Conservation (phyloP, 192 early-diverging fungal species). For the Podila epicladia region DNA sequence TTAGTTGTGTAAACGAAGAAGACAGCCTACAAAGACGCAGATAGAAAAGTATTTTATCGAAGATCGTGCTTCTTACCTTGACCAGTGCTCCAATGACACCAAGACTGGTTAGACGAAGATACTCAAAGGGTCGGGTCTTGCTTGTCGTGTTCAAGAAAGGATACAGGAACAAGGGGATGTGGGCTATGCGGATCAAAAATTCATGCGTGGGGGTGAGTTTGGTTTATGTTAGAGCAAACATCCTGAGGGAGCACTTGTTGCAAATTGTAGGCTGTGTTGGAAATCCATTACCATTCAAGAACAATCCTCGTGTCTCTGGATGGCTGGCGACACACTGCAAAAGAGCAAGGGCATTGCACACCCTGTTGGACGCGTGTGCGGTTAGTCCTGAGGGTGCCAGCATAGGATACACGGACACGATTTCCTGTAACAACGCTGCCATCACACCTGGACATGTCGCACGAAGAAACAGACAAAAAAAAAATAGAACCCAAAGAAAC, state of each 20-base stretch:
- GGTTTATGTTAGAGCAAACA: not conserved
- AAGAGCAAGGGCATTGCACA: conserved; percentile 93
- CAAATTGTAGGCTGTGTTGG: not conserved
- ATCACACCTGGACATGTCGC: conserved; percentile 76
- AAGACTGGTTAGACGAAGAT: conserved; percentile 91
- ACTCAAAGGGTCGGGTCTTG: conserved; percentile 96
- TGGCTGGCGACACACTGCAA: conserved; percentile 96
- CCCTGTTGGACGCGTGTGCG: conserved; percentile 87
- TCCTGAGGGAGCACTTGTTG: too few relatives aligned
- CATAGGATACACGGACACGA: conserved; percentile 89
- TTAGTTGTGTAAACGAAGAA: conserved; percentile 14
- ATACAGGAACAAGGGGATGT: conserved; percentile 97
- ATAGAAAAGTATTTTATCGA: not conserved
- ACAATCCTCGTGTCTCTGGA: conserved; percentile 85
- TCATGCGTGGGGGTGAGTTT: not conserved
- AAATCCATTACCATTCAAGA: conserved; percentile 69
- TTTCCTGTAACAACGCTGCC: conserved; percentile 93
- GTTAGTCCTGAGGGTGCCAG: conserved; percentile 86
- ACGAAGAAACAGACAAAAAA: not conserved
- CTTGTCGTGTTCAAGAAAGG: conserved; percentile 97
- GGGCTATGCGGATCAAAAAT: conserved; percentile 63
- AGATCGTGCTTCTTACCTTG: conserved; percentile 67
- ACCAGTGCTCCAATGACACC: conserved; percentile 98
- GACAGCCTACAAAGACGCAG: not conserved
- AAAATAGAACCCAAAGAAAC: not conserved